phyloP scores from a whole-genome alignment of 108 stramenopile genomes.

The Mediolabrus comicus region DNA sequence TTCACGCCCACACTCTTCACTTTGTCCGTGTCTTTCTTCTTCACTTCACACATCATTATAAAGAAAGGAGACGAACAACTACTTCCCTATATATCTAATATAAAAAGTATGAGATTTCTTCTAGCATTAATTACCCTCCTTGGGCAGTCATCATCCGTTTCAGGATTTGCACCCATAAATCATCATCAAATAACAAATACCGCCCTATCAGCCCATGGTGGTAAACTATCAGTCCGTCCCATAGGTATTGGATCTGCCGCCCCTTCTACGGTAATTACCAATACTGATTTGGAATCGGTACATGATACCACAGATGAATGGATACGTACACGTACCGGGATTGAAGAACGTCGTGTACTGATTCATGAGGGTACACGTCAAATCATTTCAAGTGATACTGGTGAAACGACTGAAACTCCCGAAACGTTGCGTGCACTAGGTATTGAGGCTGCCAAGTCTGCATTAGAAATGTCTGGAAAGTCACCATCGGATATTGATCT shows the following conservation, averaged over 20 bases:
- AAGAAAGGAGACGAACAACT: no score
- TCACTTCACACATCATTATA: no score
- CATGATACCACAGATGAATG: constrained; percentile 97
- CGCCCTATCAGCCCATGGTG: constrained; percentile 30
- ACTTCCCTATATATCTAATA: background rate
- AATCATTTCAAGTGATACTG: background rate
- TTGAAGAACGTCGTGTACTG: constrained; percentile 76
- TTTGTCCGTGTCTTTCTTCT: no score
- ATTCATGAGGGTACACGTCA: constrained; percentile 34
- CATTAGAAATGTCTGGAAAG: constrained; percentile 75
- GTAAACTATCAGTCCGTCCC: constrained; percentile 60
- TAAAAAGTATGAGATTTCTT: background rate
- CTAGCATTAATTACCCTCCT: background rate
- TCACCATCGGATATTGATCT: constrained; percentile 77
- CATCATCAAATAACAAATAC: background rate
- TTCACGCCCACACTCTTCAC: no score
- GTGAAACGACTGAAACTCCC: background rate
- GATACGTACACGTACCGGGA: constrained; percentile 94
- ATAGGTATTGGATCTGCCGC: constrained; percentile 85
- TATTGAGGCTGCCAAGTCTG: constrained; percentile 60
- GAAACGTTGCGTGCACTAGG: constrained; percentile 57
- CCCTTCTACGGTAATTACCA: constrained; percentile 78
- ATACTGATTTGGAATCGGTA: constrained; percentile 83
- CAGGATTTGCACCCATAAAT: background rate
- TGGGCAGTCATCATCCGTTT: background rate